phyloP scores from a whole-genome alignment of 176 grass and related monocot species.

The Triticum monococcum region DNA sequence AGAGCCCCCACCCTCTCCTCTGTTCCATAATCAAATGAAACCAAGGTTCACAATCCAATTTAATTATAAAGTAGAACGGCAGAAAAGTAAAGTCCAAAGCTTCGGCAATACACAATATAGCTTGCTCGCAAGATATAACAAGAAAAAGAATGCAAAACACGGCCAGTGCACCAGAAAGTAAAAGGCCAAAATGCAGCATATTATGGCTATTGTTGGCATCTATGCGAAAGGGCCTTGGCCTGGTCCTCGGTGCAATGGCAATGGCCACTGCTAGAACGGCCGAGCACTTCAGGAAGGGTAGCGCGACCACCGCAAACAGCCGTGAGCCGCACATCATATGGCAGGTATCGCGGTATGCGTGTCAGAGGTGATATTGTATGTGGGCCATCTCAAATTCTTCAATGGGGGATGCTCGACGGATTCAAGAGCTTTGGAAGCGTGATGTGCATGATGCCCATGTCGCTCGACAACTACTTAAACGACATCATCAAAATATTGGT shows the following conservation, averaged over 20 bases:
- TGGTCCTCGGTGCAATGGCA: conserved; percentile 54
- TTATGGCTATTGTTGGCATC: too few relatives aligned
- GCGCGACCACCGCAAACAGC: neutral
- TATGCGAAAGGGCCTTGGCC: conserved; percentile 51
- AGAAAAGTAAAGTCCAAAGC: too few relatives aligned
- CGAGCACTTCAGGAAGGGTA: conserved; percentile 52
- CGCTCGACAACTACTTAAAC: conserved; percentile 84
- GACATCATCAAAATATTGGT: conserved; percentile 20
- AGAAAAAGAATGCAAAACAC: too few relatives aligned
- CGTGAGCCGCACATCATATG: conserved; percentile 72
- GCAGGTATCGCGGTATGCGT: conserved; percentile 74
- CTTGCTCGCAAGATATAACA: too few relatives aligned
- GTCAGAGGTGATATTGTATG: conserved; percentile 95
- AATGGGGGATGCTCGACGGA: conserved; percentile 65
- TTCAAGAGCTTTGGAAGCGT: conserved; percentile 93
- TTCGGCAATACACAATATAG: too few relatives aligned
- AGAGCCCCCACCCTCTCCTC: too few relatives aligned
- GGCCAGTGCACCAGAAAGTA: too few relatives aligned
- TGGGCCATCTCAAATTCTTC: conserved; percentile 89
- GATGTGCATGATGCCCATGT: conserved; percentile 94
- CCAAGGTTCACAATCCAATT: too few relatives aligned
- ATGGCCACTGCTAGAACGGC: conserved; percentile 75
- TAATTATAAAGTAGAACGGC: too few relatives aligned
- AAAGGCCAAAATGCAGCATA: too few relatives aligned
- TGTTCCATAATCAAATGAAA: too few relatives aligned